phyloP scores from a whole-genome alignment of 2,329 filamentous ascomycete genomes.

The Diaporthe sp. region DNA sequence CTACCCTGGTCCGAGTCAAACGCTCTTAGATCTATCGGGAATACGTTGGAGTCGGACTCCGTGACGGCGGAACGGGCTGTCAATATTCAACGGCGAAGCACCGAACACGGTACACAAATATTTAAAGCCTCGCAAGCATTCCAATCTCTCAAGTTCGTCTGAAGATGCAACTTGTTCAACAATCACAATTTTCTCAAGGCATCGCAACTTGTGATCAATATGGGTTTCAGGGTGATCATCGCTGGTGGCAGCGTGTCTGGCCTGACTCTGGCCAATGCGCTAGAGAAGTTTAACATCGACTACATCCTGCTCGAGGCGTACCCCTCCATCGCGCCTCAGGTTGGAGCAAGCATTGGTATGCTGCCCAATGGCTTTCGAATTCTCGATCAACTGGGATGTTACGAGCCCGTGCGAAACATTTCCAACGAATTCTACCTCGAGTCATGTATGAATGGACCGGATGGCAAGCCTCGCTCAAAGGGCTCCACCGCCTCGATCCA shows the following conservation, averaged over 20 bases:
- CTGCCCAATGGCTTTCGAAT: constrained; percentile 59
- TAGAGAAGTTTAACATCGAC: constrained; percentile 59
- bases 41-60: neutral
- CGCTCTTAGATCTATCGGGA: neutral
- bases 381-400: constrained; percentile 64
- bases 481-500: neutral
- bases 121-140: neutral
- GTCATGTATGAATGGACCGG: neutral
- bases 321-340: constrained; percentile 56
- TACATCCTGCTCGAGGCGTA: constrained; percentile 63
- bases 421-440: neutral
- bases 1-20: neutral
- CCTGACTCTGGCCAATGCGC: constrained; percentile 59
- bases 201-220: neutral
- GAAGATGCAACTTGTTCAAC: neutral
- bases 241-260: constrained; percentile 65
- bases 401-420: constrained; percentile 45
- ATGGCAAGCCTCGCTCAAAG: constrained; percentile 1
- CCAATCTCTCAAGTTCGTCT: neutral
- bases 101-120: neutral
- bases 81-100: neutral
- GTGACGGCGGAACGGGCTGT: neutral
- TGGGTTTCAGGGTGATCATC: constrained; percentile 56
- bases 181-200: neutral
- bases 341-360: constrained; percentile 64